Conservation (phyloP, 768 basidiomycete species). For the Baorangia bicolor region DNA sequence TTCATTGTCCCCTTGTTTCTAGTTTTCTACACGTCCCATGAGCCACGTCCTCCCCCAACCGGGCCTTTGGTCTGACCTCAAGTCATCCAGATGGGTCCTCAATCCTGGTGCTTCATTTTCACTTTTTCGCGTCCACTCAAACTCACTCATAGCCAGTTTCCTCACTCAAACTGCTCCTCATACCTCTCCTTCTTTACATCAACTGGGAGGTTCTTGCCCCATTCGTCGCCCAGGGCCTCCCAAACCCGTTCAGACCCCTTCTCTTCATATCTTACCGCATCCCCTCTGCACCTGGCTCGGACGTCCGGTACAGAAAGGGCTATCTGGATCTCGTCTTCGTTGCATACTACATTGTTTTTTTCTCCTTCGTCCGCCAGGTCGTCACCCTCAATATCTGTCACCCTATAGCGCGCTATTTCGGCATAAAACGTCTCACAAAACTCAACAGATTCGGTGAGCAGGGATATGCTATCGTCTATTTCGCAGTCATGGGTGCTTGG, state of each 20-base stretch:
- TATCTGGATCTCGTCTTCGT: constrained; percentile 78
- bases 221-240: constrained; percentile 43
- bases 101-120: constrained; percentile 51
- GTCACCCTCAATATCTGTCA: constrained; percentile 62
- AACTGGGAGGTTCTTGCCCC: constrained; percentile 62
- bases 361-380: constrained; percentile 81
- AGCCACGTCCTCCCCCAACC: not conserved
- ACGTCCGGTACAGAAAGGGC: constrained; percentile 69
- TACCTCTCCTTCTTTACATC: constrained; percentile 58
- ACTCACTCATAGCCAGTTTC: constrained; percentile 40
- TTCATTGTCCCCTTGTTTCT: too few species aligned
- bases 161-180: constrained; percentile 63
- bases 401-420: constrained; percentile 68
- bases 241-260: constrained; percentile 73
- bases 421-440: constrained; percentile 66
- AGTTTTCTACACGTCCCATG: constrained; percentile 28
- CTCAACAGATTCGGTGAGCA: constrained; percentile 89
- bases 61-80: constrained; percentile 49
- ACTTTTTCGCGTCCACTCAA: not conserved
- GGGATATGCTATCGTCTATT: constrained; percentile 84
- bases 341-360: constrained; percentile 81
- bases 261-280: constrained; percentile 72
- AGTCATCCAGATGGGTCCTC: constrained; percentile 65
- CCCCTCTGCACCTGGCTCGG: constrained; percentile 47
- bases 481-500: constrained; percentile 63